Evolutionary conservation across 441 rosid genomes (phyloP), one percentile per base, ranked within the genome.

Genomic region (Heliophila coronopifolia): DNA sequence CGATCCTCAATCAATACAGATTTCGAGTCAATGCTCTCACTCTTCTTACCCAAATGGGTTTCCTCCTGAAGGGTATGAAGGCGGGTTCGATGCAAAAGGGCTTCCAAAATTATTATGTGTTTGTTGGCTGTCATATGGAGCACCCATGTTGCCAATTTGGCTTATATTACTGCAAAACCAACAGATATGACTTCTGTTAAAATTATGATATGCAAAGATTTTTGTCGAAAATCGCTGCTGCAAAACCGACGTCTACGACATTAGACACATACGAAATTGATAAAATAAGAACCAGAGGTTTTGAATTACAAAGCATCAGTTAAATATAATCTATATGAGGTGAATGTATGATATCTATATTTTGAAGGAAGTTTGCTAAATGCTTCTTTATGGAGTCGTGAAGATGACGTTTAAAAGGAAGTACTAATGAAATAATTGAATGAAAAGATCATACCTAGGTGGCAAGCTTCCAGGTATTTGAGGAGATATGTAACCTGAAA

Each of bases 1-100:
- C 51, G 33, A 9, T 37, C 38, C 54, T 57, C 54, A n/a, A 46
- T 9, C 53, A 13, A 7, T 22, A 16, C 36, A 15, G 19, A 34
- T 12, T 19, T 19, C 37, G 31, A 36, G 47, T 23, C 35, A 26
- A 35, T 12, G 7, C 12, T 20, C 7, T 37, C n/a, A 25, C 9
- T 34, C 38, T 16, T 32, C 16, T 59, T 59, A 66, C 30, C 71
- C 71, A 20, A 66, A 66, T 1, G 71, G 71, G 53, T 66, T 66
- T 46, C 66, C 66, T 45, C 70, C 65, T 17, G 59, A 37, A 7
- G 51, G 51, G 39, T 17, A 66, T 11, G 54, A 23, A 38, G 70
- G 38, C 17, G 50, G 49, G 22, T 45, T 65, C 47, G 47, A 37
- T 12, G 54, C 38, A 39, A 19, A 2, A 19, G 45, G 15, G 39